Conservation (phyloP, 2,329 filamentous ascomycete species). For the Mariannaea sp. region DNA sequence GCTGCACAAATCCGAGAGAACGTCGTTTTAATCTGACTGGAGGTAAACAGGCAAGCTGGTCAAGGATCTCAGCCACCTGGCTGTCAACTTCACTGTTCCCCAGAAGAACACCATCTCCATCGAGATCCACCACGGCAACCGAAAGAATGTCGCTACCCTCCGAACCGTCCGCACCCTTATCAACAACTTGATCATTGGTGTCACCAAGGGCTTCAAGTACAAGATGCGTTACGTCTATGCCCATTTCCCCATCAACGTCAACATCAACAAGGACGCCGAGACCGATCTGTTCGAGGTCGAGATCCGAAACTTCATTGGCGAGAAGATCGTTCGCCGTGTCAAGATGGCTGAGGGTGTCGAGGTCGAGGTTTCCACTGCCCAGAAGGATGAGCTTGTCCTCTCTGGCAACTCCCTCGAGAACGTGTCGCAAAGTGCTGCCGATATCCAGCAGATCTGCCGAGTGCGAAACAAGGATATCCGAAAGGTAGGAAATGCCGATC, state of each 20-base stretch:
- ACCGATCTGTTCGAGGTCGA: constrained; percentile 88
- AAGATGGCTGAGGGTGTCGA: constrained; percentile 89
- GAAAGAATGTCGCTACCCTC: constrained; percentile 98
- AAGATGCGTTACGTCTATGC: constrained; percentile 99
- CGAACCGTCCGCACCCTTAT: constrained; percentile 97
- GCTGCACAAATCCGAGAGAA: neutral
- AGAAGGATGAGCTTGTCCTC: constrained; percentile 97
- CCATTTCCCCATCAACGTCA: constrained; percentile 99
- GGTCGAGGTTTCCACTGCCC: constrained; percentile 84
- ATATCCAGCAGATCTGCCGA: constrained; percentile 99
- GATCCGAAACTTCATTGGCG: constrained; percentile 99
- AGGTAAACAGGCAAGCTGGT: constrained; percentile 76
- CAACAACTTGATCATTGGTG: constrained; percentile 98
- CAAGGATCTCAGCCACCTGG: constrained; percentile 96
- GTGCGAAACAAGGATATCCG: constrained; percentile 99
- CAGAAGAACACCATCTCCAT: constrained; percentile 89
- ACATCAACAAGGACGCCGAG: constrained; percentile 95
- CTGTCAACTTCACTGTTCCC: constrained; percentile 92
- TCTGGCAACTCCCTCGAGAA: constrained; percentile 94
- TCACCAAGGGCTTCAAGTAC: constrained; percentile 99
- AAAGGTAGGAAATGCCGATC: constrained; percentile 66
- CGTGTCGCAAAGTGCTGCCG: constrained; percentile 96
- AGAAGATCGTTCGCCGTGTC: constrained; percentile 97
- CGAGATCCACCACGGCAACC: constrained; percentile 96
- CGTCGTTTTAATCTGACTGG: constrained; percentile 22